phyloP scores from a whole-genome alignment of 306 rosid species.

The Rosa rugosa region DNA sequence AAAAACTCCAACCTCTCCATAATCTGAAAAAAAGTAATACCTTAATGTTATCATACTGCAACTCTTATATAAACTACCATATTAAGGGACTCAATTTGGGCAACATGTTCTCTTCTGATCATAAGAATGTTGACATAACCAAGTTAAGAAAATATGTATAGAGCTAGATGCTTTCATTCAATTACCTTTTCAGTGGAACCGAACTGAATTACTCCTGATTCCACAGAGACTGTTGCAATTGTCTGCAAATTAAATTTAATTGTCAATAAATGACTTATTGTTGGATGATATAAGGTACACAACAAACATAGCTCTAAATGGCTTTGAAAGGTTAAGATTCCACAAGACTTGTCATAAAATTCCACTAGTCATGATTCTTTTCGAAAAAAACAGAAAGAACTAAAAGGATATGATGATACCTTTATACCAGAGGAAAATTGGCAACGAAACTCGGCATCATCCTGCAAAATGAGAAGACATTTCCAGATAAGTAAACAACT shows the following conservation, averaged over 20 bases:
- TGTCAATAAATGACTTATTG: conserved; percentile 26
- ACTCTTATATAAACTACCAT: not conserved
- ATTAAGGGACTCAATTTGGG: not conserved
- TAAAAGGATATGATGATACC: conserved; percentile 41
- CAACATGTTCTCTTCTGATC: not conserved
- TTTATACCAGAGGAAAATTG: conserved; percentile 74
- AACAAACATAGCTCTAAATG: conserved; percentile 5
- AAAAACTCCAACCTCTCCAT: conserved; percentile 47
- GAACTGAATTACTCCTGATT: conserved; percentile 66
- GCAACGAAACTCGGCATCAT: conserved; percentile 41
- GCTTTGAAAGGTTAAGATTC: conserved; percentile 6
- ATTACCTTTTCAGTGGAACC: conserved; percentile 81
- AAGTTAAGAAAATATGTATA: not conserved
- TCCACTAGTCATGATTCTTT: not conserved
- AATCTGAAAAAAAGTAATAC: conserved; percentile 38
- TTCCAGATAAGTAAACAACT: conserved; percentile 15
- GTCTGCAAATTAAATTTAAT: conserved; percentile 54
- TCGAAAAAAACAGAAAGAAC: not conserved
- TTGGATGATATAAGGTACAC: conserved; percentile 12
- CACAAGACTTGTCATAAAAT: conserved; percentile 8
- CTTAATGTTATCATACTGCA: conserved; percentile 5
- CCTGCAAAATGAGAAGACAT: conserved; percentile 37
- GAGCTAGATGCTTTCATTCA: not conserved
- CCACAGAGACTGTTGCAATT: conserved; percentile 56
- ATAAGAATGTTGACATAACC: not conserved